These are phyloP conservation scores for Microcos paniculata DNA, from an alignment of 345 rosid genomes.

Conservation along the genomic window DNA sequence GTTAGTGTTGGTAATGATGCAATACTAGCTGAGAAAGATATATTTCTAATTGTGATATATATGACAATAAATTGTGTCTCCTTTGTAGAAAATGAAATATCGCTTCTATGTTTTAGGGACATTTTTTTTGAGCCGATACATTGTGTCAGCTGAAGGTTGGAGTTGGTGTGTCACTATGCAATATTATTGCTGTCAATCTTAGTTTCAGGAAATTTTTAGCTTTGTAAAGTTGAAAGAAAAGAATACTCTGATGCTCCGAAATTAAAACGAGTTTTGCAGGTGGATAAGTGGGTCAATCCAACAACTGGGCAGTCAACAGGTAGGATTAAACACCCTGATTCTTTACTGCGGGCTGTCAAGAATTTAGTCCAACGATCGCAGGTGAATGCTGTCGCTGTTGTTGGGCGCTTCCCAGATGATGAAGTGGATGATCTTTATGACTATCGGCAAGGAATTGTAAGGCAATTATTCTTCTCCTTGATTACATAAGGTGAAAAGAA, in stretches of 20 bases:
- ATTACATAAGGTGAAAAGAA: neutral
- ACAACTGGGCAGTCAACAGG: conserved; percentile 61
- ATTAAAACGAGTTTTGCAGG: conserved; percentile 31
- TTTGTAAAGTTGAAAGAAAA: neutral
- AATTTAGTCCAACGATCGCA: conserved; percentile 38
- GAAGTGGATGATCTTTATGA: conserved; percentile 43
- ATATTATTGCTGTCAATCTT: neutral
- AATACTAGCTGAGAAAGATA: neutral
- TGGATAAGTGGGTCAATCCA: conserved; percentile 59
- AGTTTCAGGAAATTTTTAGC: neutral
- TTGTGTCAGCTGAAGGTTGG: conserved; percentile 5
- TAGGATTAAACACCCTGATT: conserved; percentile 51
- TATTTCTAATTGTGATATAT: neutral
- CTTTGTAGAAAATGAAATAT: neutral
- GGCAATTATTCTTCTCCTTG: conserved; percentile 2
- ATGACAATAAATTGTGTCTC: neutral
- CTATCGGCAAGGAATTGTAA: conserved; percentile 58
- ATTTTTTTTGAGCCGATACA: neutral
- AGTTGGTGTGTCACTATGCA: neutral
- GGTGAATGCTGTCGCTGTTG: conserved; percentile 57
- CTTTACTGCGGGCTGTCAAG: conserved; percentile 47
- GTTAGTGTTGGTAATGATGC: neutral
- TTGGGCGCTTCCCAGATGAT: conserved; percentile 61
- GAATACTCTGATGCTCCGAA: neutral
- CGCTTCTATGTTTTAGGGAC: neutral